phyloP scores from a whole-genome alignment of 345 rosid genomes.

The Eucalyptus regnans region DNA sequence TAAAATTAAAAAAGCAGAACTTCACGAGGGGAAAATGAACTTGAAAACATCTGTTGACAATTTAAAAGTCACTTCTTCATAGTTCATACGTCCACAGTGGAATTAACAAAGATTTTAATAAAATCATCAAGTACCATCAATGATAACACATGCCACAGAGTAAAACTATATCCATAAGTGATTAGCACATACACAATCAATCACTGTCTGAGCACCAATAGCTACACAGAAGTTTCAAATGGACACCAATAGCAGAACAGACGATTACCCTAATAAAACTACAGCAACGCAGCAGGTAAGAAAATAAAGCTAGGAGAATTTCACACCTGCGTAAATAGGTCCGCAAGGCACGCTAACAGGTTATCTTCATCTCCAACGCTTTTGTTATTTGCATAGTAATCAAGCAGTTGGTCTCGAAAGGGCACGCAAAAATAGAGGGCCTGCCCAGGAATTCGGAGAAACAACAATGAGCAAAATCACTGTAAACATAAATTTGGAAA shows the following conservation, averaged over 20 bases:
- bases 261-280: neutral
- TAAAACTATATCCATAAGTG: neutral
- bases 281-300: neutral
- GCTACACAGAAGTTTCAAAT: neutral
- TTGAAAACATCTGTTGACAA: neutral
- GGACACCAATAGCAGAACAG: neutral
- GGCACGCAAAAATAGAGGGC: slow-evolving; percentile 98
- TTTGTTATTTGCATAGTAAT: slow-evolving; percentile 76
- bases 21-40: neutral
- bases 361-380: slow-evolving; percentile 79
- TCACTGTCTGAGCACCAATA: neutral
- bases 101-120: neutral
- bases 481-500: neutral
- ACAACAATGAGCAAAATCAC: neutral
- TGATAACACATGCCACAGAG: neutral
- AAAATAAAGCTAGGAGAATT: neutral
- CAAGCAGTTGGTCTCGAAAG: slow-evolving; percentile 96
- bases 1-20: neutral
- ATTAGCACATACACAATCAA: neutral
- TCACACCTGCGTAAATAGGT: slow-evolving; percentile 84
- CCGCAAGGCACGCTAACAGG: slow-evolving; percentile 94
- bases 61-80: neutral
- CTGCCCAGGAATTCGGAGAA: slow-evolving; percentile 24
- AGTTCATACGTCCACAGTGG: neutral
- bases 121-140: neutral